Base-by-base conservation (phyloP, 2,329 filamentous ascomycete species). In the Ambrosiella beaveri region DNA sequence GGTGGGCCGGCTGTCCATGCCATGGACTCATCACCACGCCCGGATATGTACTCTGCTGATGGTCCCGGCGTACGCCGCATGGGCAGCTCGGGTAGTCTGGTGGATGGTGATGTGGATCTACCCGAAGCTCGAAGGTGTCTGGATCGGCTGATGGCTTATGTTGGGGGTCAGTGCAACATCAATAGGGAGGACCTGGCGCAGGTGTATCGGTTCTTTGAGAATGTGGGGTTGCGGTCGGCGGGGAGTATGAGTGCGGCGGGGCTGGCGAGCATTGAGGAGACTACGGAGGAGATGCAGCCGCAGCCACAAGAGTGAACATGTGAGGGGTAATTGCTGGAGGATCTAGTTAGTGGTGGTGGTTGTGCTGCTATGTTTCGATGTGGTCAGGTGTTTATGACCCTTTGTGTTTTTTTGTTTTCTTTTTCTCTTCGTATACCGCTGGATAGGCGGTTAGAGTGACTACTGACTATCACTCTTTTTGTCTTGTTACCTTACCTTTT, bases 131-230 rank as follows among this genome's bases (percentile, higher is more conserved):
- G 59, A 4, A 49, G 56, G 8, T 61, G 61, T 1, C 51, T 63
- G 12, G 62, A 63, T 38, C 45, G 57, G 9, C 59, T 59, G 2
- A 37, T 63, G 8, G 59, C 36, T n/a, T 63, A 56, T 35, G 61
- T 62, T 11, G 27, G 27, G 27, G 57, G 60, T 35, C 57, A 54
- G 51, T 61, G 49, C 1, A 58, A 44, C n/a, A 47, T 53, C 11
- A 59, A 60, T 38, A 56, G 49, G 2, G 61, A 62, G 27, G 40
- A 56, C 2, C 11, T 63, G 38, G 57, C 61, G 54, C 54, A 56
- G 5, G 62, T 62, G n/a, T 45, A 61, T 13, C 52, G 61, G 1
- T 63, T 63, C 50, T 63, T 63, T 38, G 59, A 61, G n/a, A 52
- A 27, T 12, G 55, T 57, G 4, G 62, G 62, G 6, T n/a, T 51